These are phyloP conservation scores for Ophiostoma novo-ulmi DNA, from an alignment of 2,329 filamentous ascomycete genomes.

Conservation along the genomic window DNA sequence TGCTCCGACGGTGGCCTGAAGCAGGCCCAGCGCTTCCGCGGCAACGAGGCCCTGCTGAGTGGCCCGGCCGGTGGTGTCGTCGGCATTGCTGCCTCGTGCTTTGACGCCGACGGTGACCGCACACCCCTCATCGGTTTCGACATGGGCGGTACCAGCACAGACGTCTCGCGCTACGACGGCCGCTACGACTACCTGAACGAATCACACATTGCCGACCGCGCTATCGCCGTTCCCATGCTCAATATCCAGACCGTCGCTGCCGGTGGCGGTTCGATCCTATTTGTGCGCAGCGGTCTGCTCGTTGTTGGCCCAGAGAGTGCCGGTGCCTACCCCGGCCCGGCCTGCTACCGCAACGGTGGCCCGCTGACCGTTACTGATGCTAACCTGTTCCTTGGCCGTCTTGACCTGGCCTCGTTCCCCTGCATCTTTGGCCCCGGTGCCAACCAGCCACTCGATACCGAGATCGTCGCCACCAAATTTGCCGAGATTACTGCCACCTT, in stretches of 20 bases:
- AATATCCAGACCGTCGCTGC: slow-evolving; percentile 94
- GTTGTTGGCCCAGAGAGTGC: slow-evolving; percentile 80
- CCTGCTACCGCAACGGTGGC: slow-evolving; percentile 59
- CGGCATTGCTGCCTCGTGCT: slow-evolving; percentile 66
- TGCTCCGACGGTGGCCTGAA: slow-evolving; percentile 53
- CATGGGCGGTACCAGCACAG: slow-evolving; percentile 24
- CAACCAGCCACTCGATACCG: slow-evolving; percentile 72
- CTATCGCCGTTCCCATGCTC: slow-evolving; percentile 82
- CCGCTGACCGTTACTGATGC: slow-evolving; percentile 52
- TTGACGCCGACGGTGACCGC: slow-evolving; percentile 56
- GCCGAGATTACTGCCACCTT: slow-evolving; percentile 83
- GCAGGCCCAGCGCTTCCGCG: slow-evolving; percentile 26
- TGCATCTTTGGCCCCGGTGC: slow-evolving; percentile 64
- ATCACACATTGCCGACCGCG: slow-evolving; percentile 70
- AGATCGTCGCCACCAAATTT: slow-evolving; percentile 61
- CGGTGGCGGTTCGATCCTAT: slow-evolving; percentile 57
- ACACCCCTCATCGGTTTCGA: slow-evolving; percentile 70
- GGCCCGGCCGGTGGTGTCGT: slow-evolving; percentile 68
- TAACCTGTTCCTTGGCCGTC: slow-evolving; percentile 58
- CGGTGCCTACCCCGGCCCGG: slow-evolving; percentile 60
- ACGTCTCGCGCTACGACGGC: slow-evolving; percentile 36
- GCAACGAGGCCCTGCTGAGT: slow-evolving; percentile 56
- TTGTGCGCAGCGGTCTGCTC: slow-evolving; percentile 78
- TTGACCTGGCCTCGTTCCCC: slow-evolving; percentile 55
- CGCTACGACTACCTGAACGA: slow-evolving; percentile 65